These are phyloP conservation scores for Microcyclospora pomicola DNA, from an alignment of 2,329 filamentous ascomycete species.

Conservation along the genomic window DNA sequence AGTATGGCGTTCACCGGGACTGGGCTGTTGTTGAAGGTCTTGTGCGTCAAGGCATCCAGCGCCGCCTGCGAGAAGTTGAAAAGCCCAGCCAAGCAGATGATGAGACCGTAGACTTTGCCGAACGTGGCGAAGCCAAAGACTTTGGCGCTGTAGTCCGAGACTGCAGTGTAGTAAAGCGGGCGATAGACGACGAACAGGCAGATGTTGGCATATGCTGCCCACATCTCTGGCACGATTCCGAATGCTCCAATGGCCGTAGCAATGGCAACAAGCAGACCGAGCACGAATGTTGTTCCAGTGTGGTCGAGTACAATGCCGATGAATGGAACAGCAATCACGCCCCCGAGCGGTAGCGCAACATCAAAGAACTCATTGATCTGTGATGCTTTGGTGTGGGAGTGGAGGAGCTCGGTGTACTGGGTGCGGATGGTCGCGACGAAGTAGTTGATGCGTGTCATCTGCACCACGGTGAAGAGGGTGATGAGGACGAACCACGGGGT, in stretches of 20 bases:
- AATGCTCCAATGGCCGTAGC: constrained; percentile 66
- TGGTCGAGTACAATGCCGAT: constrained; percentile 70
- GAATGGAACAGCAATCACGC: constrained; percentile 72
- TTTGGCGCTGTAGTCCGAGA: constrained; percentile 78
- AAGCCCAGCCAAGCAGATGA: constrained; percentile 73
- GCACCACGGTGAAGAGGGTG: constrained; percentile 57
- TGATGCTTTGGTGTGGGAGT: constrained; percentile 45
- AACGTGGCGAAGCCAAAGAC: constrained; percentile 88
- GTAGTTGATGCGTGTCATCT: constrained; percentile 62
- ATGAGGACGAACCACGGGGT: constrained; percentile 79
- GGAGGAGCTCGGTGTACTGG: constrained; percentile 67
- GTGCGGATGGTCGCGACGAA: constrained; percentile 76
- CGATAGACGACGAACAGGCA: constrained; percentile 71
- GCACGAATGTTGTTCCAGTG: constrained; percentile 56
- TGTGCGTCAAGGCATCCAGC: constrained; percentile 65
- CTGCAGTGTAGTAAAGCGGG: constrained; percentile 81
- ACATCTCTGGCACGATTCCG: constrained; percentile 55
- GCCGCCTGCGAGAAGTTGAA: constrained; percentile 74
- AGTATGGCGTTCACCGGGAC: constrained; percentile 63
- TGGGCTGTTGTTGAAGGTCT: constrained; percentile 56
- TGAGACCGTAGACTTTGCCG: constrained; percentile 82
- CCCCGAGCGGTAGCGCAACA: constrained; percentile 67
- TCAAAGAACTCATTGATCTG: constrained; percentile 77
- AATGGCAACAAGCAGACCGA: constrained; percentile 53
- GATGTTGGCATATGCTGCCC: constrained; percentile 64